Base-by-base conservation (phyloP, 495 filamentous ascomycete genomes). In the Aspergillus heteromorphus region DNA sequence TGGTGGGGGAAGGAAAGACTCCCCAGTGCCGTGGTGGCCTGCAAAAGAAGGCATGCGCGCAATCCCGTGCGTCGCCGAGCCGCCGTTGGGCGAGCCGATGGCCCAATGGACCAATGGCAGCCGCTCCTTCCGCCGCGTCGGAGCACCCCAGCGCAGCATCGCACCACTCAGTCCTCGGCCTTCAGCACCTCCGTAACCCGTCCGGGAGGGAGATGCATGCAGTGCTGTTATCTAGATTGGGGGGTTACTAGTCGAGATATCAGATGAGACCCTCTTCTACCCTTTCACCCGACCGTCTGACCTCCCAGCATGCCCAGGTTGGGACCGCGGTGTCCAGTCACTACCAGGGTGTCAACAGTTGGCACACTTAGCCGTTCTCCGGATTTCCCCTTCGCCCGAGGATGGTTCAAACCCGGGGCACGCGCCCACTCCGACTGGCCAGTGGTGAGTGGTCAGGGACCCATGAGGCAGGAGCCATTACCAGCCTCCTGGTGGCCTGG, bases 331-430 rank as follows among this genome's bases (percentile, higher is more conserved):
- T 7, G 14, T 10, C 14, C 9, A 13, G 30, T 34, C 30, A 13
- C 2, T 13, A 13, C 30, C 9, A 8, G 14, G 9, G 41, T 31
- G 56, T 54, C 38, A 56, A 45, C 61, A 55, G 61, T 51, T 55
- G 54, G n/a, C 45, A 57, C 52, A 27, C 40, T 56, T 53, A 54
- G 51, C 38, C 16, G 48, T 60, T 47, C 54, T 57, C 57, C 59
- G 57, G 51, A 48, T 58, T 48, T 58, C 59, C 63, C 63, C 54
- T 65, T 65, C 57, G 55, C 49, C 63, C 63, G 63, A 65, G 57
- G 58, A 54, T 53, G 29, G 51, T 57, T 60, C 51, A 49, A 55
- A 36, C 45, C 51, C 42, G 49, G 27, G 48, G 49, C 45, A 40
- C 30, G 30, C 31, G 20, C n/a, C n/a, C 40, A 47, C 49, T 54